These are phyloP conservation scores for Debaryomyces tyrocola DNA, from an alignment of 805 yeast genomes.

Conservation along the genomic window DNA sequence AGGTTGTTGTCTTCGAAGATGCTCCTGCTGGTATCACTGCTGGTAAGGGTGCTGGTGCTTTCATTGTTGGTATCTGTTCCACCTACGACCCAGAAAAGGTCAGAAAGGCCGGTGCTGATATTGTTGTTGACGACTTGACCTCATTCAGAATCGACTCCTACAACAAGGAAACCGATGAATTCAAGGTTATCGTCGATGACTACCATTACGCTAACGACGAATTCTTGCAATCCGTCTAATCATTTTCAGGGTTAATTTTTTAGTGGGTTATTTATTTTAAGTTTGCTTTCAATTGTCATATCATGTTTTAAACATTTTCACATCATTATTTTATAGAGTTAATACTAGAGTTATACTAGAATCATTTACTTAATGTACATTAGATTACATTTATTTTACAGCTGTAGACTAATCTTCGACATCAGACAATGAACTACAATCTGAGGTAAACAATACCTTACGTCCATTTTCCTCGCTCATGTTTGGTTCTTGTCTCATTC, in stretches of 20 bases:
- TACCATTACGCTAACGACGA: slow-evolving; percentile 46
- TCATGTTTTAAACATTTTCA: not conserved
- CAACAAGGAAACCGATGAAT: slow-evolving; percentile 42
- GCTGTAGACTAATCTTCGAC: too few relatives aligned
- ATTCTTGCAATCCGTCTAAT: slow-evolving; percentile 26
- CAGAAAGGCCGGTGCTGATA: slow-evolving; percentile 75
- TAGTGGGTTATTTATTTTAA: not conserved
- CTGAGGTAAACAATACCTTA: too few relatives aligned
- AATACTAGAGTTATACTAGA: not conserved
- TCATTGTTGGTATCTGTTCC: slow-evolving; percentile 80
- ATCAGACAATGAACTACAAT: too few relatives aligned
- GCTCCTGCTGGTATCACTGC: slow-evolving; percentile 88
- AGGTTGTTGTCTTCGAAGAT: slow-evolving; percentile 76
- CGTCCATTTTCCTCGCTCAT: too few relatives aligned
- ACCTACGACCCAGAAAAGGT: slow-evolving; percentile 71
- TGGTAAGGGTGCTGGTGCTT: slow-evolving; percentile 81
- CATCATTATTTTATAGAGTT: not conserved
- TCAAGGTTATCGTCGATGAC: slow-evolving; percentile 40
- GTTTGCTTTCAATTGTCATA: not conserved
- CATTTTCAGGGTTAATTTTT: not conserved
- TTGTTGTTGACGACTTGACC: slow-evolving; percentile 72
- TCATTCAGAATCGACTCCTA: slow-evolving; percentile 60
- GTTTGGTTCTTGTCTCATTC: too few relatives aligned
- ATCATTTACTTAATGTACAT: not conserved
- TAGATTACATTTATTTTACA: not conserved